These are phyloP conservation scores for Rubia yunnanensis DNA, from an alignment of 257 asterid genomes.

Conservation along the genomic window DNA sequence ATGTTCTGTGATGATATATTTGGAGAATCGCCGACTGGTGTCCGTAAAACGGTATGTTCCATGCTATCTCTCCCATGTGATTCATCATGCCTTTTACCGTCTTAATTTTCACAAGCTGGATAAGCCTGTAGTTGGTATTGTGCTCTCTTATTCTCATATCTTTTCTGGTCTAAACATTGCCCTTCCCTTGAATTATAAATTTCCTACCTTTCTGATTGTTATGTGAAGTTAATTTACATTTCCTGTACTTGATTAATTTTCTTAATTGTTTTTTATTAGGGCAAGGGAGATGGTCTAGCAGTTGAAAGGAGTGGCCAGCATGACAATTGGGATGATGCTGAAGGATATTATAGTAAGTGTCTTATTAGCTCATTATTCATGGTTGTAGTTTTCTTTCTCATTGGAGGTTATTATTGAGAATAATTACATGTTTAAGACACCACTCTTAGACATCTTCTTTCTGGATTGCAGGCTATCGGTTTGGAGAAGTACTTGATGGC, in stretches of 20 bases:
- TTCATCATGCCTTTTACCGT: not conserved
- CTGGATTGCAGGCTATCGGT: conserved; percentile 62
- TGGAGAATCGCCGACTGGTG: conserved; percentile 91
- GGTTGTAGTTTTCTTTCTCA: too few species aligned
- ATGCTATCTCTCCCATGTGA: not conserved
- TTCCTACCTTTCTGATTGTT: not conserved
- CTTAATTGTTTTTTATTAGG: conserved; percentile 42
- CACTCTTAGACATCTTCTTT: not conserved
- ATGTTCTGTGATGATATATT: conserved; percentile 91
- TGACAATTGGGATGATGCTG: conserved; percentile 98
- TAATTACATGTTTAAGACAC: not conserved
- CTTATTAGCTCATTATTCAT: not conserved
- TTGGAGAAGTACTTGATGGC: conserved; percentile 89
- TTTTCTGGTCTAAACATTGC: not conserved
- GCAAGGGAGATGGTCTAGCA: conserved; percentile 61
- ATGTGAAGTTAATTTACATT: not conserved
- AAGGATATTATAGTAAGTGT: conserved; percentile 83
- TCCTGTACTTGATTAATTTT: conserved; percentile 9
- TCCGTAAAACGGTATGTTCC: conserved; percentile 59
- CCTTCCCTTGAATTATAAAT: too few species aligned
- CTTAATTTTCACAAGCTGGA: not conserved
- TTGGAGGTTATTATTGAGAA: not conserved
- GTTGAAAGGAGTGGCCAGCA: conserved; percentile 69
- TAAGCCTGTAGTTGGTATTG: not conserved
- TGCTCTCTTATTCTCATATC: not conserved